Conservation (phyloP, 192 early-diverging fungal species). For the Paraglomus brasilianum region DNA sequence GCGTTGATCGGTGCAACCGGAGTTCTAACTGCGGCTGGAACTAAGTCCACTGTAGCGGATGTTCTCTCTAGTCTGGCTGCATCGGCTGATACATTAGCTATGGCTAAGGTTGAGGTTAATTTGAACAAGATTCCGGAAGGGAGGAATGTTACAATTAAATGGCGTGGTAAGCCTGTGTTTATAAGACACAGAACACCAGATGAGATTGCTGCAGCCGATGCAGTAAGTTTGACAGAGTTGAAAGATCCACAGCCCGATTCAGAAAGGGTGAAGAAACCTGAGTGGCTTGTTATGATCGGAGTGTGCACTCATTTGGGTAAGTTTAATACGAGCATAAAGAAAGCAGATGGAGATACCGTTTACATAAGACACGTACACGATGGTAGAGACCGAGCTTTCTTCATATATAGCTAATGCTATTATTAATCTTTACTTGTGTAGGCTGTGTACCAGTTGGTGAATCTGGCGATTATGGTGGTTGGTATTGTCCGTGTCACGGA, state of each 20-base stretch:
- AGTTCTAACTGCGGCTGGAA: slow-evolving; percentile 74
- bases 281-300: slow-evolving; percentile 93
- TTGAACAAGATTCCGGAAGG: slow-evolving; percentile 90
- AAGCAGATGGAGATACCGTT: background rate
- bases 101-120: slow-evolving; percentile 97
- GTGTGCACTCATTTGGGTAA: slow-evolving; percentile 54
- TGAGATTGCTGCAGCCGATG: slow-evolving; percentile 92
- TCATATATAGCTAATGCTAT: slow-evolving; percentile 15
- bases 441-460: slow-evolving; percentile 99
- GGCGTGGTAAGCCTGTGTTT: slow-evolving; percentile 99
- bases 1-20: slow-evolving; percentile 92
- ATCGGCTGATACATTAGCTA: slow-evolving; percentile 96
- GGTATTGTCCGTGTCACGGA: slow-evolving; percentile 99
- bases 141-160: slow-evolving; percentile 97
- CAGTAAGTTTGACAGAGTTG: slow-evolving; percentile 74
- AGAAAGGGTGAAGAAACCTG: slow-evolving; percentile 84
- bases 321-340: no score
- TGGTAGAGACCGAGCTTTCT: slow-evolving; percentile 1
- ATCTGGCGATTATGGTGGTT: slow-evolving; percentile 96
- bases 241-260: slow-evolving; percentile 92
- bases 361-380: background rate
- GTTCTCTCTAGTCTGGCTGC: slow-evolving; percentile 85
- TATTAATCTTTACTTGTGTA: slow-evolving; percentile 59
- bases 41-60: slow-evolving; percentile 88
- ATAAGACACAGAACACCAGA: slow-evolving; percentile 93